Evolutionary conservation across 345 rosid species (phyloP), one percentile per base, ranked within the genome.

Genomic region (Acer negundo): DNA sequence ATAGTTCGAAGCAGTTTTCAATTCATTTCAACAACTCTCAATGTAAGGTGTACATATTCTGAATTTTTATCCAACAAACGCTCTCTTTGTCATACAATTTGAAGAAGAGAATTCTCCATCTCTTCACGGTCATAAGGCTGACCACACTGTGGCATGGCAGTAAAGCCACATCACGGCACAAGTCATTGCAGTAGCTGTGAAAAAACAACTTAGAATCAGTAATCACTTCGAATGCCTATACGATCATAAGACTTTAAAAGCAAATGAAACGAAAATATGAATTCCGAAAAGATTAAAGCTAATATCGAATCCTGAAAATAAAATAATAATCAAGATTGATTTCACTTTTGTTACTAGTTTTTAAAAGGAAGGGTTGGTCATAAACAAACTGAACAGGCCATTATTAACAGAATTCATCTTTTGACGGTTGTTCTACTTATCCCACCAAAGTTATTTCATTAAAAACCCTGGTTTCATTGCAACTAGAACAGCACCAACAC

Each of bases 31-130:
- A n/a, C n/a, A n/a, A n/a, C n/a, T n/a, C n/a, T n/a, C n/a, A n/a
- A n/a, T n/a, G n/a, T n/a, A n/a, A n/a, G n/a, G n/a, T n/a, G n/a
- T n/a, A n/a, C n/a, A n/a, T n/a, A n/a, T n/a, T n/a, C n/a, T n/a
- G n/a, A n/a, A n/a, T n/a, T n/a, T n/a, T n/a, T n/a, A n/a, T n/a
- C n/a, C n/a, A n/a, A n/a, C n/a, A n/a, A n/a, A 11, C 91, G 88
- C 62, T 93, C 99, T 83, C 93, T 81, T 78, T 92, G 94, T 72
- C 93, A 83, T 63, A 91, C 96, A 64, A 92, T 92, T 83, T 95
- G 94, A 62, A 95, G 87, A 82, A 95, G 98, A 22, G 89, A 82
- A 70, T 88, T 95, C 87, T 95, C 98, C 92, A 93, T 89, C 75
- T 86, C 81, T 75, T 95, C 92, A 28, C 82, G 86, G 63, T 89